Evolutionary conservation across 2,329 filamentous ascomycete genomes (phyloP), one percentile per base, ranked within the genome.

Genomic region (Aspergillus novoparasiticus): DNA sequence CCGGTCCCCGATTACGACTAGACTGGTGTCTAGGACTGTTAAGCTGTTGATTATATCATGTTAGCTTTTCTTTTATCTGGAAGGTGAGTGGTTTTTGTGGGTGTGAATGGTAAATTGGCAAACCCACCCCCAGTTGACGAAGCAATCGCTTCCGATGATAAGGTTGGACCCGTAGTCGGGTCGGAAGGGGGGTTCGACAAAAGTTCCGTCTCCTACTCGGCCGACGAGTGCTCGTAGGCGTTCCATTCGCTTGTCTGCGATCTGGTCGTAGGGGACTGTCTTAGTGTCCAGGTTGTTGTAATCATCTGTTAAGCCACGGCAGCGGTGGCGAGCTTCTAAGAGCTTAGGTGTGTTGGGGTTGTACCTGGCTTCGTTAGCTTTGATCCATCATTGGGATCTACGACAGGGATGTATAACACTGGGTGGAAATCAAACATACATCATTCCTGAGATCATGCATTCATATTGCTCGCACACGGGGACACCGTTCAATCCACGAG

Each of bases 1-100:
- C 1, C 84, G 74, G 26, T 85, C 80, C 1, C 85, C 85, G 26
- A 87, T 85, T 0, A 80, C 80, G 1, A 87, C 82, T 0, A 86
- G 73, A 2, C 79, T 80, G 32, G 82, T 85, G 66, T 87, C 85
- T 11, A 87, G 73, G 32, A 86, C 82, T 0, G 82, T 78, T 23
- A 86, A 81, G 68, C 90, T 91, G 71, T 23, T 12, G 16, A 16
- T 43, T 36, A 3, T 8, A 19, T n/a, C 14, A 21, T 16, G 43
- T 50, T n/a, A 43, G 30, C 0, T 21, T 21, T 32, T 3, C 4
- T 16, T 26, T 1, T 14, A 14, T 0, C 14, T 6, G 1, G 2
- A 36, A 16, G 34, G 1, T 8, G 3, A 14, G 34, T 6, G 4
- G 30, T 4, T n/a, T 1, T 45, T 19, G 26, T 14, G 21, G 10